phyloP scores from a whole-genome alignment of 2,329 filamentous ascomycete genomes.

The Monosporascus sp. region DNA sequence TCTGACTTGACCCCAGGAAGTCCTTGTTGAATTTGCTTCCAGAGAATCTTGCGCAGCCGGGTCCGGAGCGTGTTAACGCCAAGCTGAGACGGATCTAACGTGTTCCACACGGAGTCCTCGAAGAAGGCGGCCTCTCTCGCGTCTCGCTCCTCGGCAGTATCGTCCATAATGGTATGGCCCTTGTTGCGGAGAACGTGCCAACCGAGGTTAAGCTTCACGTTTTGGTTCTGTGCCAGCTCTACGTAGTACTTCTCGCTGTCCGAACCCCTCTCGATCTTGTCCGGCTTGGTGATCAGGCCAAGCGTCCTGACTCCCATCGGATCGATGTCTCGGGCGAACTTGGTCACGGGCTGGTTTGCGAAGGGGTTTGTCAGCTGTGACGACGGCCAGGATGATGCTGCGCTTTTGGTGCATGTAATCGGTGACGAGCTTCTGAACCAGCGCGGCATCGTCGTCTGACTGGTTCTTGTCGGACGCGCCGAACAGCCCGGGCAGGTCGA shows the following conservation, averaged over 20 bases:
- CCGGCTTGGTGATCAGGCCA: slow-evolving; percentile 46
- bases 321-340: slow-evolving; percentile 23
- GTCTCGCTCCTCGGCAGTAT: slow-evolving; percentile 25
- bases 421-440: slow-evolving; percentile 37
- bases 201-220: slow-evolving; percentile 28
- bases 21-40: slow-evolving; percentile 26
- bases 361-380: slow-evolving; percentile 46
- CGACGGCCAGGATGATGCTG: slow-evolving; percentile 50
- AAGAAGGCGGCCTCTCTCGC: slow-evolving; percentile 30
- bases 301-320: slow-evolving; percentile 34
- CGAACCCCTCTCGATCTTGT: slow-evolving; percentile 22
- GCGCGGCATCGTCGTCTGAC: slow-evolving; percentile 30
- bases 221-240: slow-evolving; percentile 25
- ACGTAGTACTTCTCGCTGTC: slow-evolving; percentile 23
- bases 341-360: slow-evolving; percentile 49
- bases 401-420: slow-evolving; percentile 47
- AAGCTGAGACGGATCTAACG: slow-evolving; percentile 17
- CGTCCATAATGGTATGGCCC: slow-evolving; percentile 24
- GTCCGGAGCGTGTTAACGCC: slow-evolving; percentile 35
- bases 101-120: slow-evolving; percentile 16
- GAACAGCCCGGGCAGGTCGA: slow-evolving; percentile 48
- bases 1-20: slow-evolving; percentile 28
- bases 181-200: slow-evolving; percentile 37
- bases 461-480: slow-evolving; percentile 36
- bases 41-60: slow-evolving; percentile 36